phyloP scores from a whole-genome alignment of 352 stramenopile species.

The Globisporangium takayamanum region DNA sequence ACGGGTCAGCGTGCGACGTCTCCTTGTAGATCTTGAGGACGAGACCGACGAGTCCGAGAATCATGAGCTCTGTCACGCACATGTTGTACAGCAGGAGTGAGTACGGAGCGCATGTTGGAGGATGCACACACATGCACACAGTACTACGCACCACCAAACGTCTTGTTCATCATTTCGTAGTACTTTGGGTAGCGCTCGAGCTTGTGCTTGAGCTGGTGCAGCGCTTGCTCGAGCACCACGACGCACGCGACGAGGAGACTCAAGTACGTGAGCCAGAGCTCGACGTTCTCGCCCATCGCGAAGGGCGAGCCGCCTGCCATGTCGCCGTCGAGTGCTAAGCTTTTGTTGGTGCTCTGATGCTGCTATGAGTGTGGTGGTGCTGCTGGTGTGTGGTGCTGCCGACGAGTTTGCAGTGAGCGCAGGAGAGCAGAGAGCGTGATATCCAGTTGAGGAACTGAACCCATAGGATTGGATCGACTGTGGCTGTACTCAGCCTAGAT shows the following conservation, averaged over 20 bases:
- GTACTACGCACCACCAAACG: constrained; percentile 20
- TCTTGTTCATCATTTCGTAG: constrained; percentile 61
- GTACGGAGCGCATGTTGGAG: too few species aligned
- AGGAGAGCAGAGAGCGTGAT: too few species aligned
- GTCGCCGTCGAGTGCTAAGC: too few species aligned
- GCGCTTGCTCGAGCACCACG: constrained; percentile 33
- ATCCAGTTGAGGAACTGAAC: background rate
- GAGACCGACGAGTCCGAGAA: constrained; percentile 53
- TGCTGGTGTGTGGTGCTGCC: too few species aligned
- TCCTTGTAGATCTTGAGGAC: constrained; percentile 47
- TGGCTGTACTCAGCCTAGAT: too few species aligned
- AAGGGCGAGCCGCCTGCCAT: constrained; percentile 35
- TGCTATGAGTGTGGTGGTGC: too few species aligned
- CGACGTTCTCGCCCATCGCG: constrained; percentile 43
- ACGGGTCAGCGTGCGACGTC: constrained; percentile 16
- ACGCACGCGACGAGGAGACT: constrained; percentile 45
- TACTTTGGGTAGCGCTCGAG: constrained; percentile 54
- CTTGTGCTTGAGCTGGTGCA: constrained; percentile 47
- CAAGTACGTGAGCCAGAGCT: constrained; percentile 41
- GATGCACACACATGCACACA: background rate
- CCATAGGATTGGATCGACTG: background rate
- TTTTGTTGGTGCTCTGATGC: background rate
- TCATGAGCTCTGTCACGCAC: constrained; percentile 35
- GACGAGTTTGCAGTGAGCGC: too few species aligned
- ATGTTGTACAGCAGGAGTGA: too few species aligned